Conservation (phyloP, 2,329 filamentous ascomycete genomes). For the Pestalotiopsis sp. region DNA sequence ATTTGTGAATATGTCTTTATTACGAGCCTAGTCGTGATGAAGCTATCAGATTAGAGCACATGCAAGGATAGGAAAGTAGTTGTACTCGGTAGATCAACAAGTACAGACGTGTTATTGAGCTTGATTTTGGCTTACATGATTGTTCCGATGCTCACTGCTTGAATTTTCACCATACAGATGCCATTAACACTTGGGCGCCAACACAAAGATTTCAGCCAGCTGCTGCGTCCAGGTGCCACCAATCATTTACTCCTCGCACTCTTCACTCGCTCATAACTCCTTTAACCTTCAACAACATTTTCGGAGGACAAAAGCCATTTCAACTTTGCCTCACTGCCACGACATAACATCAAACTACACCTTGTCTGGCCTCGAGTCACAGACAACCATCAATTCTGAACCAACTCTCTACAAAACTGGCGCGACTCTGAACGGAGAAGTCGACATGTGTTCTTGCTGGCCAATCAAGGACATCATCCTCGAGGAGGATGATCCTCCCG, state of each 20-base stretch:
- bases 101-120: no score
- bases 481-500: constrained; percentile 42
- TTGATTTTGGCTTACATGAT: neutral
- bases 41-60: no score
- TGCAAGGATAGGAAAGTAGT: no score
- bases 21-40: no score
- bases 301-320: neutral
- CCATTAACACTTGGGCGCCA: neutral
- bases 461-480: constrained; percentile 49
- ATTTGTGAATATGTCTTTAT: no score
- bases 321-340: neutral
- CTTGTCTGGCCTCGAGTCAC: neutral
- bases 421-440: neutral
- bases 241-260: neutral
- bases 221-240: neutral
- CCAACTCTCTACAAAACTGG: neutral
- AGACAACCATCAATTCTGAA: neutral
- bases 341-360: neutral
- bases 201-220: neutral
- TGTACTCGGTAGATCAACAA: no score
- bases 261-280: no score
- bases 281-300: neutral
- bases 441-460: constrained; percentile 56
- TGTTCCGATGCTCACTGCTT: neutral
- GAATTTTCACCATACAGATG: neutral